Evolutionary conservation across 2,329 filamentous ascomycete species (phyloP).

Genomic region (Fusarium piperis): DNA sequence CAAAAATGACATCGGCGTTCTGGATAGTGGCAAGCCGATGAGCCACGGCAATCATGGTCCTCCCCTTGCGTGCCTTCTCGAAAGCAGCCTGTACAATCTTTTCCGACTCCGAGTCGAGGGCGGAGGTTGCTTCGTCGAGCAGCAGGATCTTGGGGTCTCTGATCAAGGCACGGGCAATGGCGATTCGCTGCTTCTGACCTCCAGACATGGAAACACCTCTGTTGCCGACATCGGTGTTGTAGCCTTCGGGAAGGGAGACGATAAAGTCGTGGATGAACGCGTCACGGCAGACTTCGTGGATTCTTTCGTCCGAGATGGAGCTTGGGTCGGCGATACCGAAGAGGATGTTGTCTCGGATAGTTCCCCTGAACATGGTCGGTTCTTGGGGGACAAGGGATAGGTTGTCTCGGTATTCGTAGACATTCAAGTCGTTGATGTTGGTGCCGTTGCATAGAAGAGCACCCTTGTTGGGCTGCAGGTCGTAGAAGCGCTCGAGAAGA

Average conservation of each 20-base stretch:
- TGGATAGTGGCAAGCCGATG: conserved; percentile 55
- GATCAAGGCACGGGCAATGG: conserved; percentile 74
- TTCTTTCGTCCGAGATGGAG: conserved; percentile 59
- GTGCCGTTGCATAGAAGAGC: conserved; percentile 70
- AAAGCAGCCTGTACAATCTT: conserved; percentile 72
- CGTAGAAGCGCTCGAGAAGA: conserved; percentile 75
- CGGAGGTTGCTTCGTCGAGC: conserved; percentile 76
- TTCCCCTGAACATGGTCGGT: conserved; percentile 74
- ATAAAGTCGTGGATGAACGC: conserved; percentile 80
- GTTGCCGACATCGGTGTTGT: conserved; percentile 73
- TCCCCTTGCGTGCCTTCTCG: conserved; percentile 66
- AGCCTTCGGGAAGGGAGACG: conserved; percentile 71
- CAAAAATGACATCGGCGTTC: conserved; percentile 55
- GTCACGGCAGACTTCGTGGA: conserved; percentile 66
- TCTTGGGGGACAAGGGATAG: conserved; percentile 81
- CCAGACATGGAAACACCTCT: conserved; percentile 73
- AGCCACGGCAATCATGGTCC: conserved; percentile 79
- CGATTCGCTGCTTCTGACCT: conserved; percentile 76
- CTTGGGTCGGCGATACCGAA: conserved; percentile 66
- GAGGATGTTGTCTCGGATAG: conserved; percentile 76
- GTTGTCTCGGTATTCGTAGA: conserved; percentile 69
- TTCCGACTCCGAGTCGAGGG: conserved; percentile 70
- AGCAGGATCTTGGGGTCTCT: conserved; percentile 71
- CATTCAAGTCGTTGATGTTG: conserved; percentile 66
- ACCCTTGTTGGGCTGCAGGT: conserved; percentile 63